Evolutionary conservation across 192 early-diverging fungal genomes (phyloP).

Genomic region (Anaeromyces robustus): DNA sequence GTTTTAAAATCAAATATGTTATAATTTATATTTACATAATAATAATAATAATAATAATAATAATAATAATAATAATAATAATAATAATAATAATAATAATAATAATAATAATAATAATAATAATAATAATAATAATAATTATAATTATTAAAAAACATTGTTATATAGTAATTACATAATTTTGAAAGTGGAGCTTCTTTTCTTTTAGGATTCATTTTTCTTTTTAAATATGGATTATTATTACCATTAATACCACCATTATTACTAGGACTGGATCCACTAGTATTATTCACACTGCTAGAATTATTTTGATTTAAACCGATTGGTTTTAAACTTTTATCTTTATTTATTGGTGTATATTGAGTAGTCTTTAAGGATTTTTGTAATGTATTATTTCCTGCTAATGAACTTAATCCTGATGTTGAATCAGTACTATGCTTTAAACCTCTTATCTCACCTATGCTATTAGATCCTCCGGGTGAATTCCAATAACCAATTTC

Average conservation of each 20-base stretch:
- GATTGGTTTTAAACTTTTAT: neutral
- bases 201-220: neutral
- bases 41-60: no score
- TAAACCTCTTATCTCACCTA: neutral
- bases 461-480: neutral
- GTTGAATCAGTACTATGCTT: neutral
- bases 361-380: neutral
- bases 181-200: neutral
- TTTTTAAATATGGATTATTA: neutral
- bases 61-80: no score
- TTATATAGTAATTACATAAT: neutral
- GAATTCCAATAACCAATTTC: neutral
- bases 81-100: no score
- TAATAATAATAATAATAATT: no score
- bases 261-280: neutral
- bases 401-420: neutral
- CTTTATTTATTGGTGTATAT: neutral
- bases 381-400: neutral
- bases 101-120: no score
- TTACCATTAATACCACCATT: neutral
- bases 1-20: no score
- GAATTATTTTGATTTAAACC: neutral
- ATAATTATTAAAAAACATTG: no score
- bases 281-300: neutral
- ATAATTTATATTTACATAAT: no score